Evolutionary conservation across 768 basidiomycete species (phyloP), one percentile per base, ranked within the genome.

Genomic region (Mycena pura): DNA sequence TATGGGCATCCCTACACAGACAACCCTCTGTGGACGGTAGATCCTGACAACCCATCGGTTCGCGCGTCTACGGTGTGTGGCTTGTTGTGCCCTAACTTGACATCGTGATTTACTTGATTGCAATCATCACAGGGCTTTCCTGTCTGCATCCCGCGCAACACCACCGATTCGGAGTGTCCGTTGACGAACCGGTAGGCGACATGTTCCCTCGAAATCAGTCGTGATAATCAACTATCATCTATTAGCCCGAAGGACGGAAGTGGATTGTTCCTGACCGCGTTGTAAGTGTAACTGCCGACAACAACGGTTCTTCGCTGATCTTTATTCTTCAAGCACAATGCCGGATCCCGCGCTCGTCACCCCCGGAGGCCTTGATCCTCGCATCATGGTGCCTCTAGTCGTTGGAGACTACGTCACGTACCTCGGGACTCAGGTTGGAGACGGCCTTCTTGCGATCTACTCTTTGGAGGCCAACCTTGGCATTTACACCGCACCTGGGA

Each of bases 391-490:
- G 25, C 45, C 40, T 19, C 46, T 43, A 25, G 34, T 43, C 19
- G 31, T 50, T 17, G 67, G 67, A 45, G 65, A 68, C 34, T 66
- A 60, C 51, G 56, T 68, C 27, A 66, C 63, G 14, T 68, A 66
- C 34, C 66, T 65, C 53, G 67, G 54, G 19, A 64, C 49, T 6
- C 60, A 69, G 53, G 50, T 39, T 13, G 43, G 64, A 31, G 66
- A 54, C 11, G 46, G 52, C 29, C 29, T 67, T 4, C 44, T 67
- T 41, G 68, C 65, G 13, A 57, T 57, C 4, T 69, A 69, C 34
- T 55, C 60, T 3, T 55, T 69, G 24, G 62, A 64, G 21, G 68
- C 68, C 2, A 69, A 67, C 28, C 28, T 68, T 22, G 66, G 68
- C 1, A 41, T 69, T 32, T 69, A 62, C 43, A 69, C 68, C 1